Evolutionary conservation across 2,329 filamentous ascomycete species (phyloP), one percentile per base, ranked within the genome.

Genomic region (Myriosclerotinia duriaeana): DNA sequence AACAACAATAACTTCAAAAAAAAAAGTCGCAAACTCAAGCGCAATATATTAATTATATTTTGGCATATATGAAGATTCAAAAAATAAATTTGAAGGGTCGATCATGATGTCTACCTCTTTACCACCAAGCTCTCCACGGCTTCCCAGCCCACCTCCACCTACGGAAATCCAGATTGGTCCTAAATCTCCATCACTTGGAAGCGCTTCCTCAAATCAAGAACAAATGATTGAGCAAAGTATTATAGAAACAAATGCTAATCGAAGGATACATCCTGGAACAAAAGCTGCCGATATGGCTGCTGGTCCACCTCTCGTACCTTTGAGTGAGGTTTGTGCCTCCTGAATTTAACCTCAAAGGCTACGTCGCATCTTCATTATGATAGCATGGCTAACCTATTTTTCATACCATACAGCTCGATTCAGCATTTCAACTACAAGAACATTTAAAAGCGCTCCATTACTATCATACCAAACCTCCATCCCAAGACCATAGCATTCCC

Each of bases 381-480:
- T 40, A 36, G 53, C 17, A 38, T 26, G 61, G 53, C 71, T 76
- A 67, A 78, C 60, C 50, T 12, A 12, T 50, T 50, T 26, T 50
- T 26, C 5, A 11, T 38, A 50, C 22, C 22, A 42, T 53, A 65
- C 77, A 97, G 91, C 92, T 99, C 72, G 93, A 99, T 77, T 98
- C 94, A 30, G 91, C 95, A 54, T 99, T 98, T 77, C 95, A 97
- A 78, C 87, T 98, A 22, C 96, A 97, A 78, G 95, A 99, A 79
- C 94, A 99, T 76, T 89, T 99, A 65, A 94, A 96, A 78, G 92
- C 95, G 46, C 86, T 97, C 20, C 92, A 98, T 80, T 88, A 93
- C 78, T 84, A 90, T 77, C 89, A 91, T 77, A 96, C 92, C 1
- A 85, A 87, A 69, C 85, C 87, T 8, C 73, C 79, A 54, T 75